Evolutionary conservation across 306 rosid species (phyloP).

Genomic region (Dalbergia oliveri): DNA sequence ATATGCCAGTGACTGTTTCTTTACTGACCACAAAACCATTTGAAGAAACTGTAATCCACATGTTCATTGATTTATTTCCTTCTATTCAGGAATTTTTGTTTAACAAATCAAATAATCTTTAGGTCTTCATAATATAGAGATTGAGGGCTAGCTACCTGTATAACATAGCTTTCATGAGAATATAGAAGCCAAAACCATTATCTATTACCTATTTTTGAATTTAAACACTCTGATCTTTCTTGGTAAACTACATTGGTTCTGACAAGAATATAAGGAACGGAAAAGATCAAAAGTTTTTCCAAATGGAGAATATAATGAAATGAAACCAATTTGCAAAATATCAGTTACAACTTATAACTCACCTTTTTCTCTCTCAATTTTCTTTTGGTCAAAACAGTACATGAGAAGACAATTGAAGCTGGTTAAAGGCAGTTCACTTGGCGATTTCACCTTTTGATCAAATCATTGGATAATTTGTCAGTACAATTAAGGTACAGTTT

Average conservation of each 20-base stretch:
- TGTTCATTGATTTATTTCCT: not conserved
- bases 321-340: no score
- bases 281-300: not conserved
- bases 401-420: conserved; percentile 9
- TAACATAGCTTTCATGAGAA: not conserved
- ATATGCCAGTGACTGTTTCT: not conserved
- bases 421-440: not conserved
- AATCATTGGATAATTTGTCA: not conserved
- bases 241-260: not conserved
- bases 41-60: not conserved
- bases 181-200: not conserved
- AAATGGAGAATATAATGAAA: no score
- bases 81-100: not conserved
- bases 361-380: no score
- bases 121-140: not conserved
- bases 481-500: not conserved
- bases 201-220: not conserved
- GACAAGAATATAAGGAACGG: not conserved
- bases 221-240: not conserved
- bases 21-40: not conserved
- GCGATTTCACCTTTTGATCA: not conserved
- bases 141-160: not conserved
- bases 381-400: not conserved
- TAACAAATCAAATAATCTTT: conserved; percentile 12
- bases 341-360: no score